Conservation (phyloP, 1,284 basidiomycete species). For the Cryptococcus sp. region DNA sequence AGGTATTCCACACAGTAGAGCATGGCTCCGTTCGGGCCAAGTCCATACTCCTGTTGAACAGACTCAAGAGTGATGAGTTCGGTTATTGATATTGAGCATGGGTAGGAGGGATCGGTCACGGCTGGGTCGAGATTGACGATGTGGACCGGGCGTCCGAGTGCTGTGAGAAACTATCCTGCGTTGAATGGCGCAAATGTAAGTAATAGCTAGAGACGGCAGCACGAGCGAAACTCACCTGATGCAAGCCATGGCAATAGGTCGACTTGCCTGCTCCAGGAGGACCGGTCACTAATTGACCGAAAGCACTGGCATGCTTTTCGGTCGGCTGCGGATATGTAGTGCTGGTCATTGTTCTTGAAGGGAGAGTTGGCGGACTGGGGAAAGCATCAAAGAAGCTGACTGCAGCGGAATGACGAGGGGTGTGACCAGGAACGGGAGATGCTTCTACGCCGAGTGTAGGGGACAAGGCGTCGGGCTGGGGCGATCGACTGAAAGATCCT, state of each 20-base stretch:
- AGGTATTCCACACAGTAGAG: conserved; percentile 97
- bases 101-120: conserved; percentile 84
- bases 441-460: background rate
- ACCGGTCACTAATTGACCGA: conserved; percentile 71
- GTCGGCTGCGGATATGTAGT: conserved; percentile 8
- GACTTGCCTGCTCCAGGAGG: conserved; percentile 92
- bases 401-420: conserved; percentile 27
- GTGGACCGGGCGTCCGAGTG: conserved; percentile 79
- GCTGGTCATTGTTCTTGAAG: conserved; percentile 1
- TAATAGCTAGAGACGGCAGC: background rate
- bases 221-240: conserved; percentile 60
- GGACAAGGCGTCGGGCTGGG: background rate
- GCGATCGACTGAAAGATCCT: background rate
- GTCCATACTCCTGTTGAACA: conserved; percentile 79
- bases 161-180: conserved; percentile 67
- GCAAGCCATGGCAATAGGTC: conserved; percentile 89
- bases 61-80: conserved; percentile 84
- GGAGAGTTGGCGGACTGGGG: conserved; percentile 20
- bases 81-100: conserved; percentile 82
- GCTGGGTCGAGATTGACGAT: conserved; percentile 97
- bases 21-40: conserved; percentile 97
- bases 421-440: conserved; percentile 8
- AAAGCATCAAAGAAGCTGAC: conserved; percentile 35
- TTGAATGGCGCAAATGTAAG: background rate
- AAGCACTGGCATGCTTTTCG: conserved; percentile 35